Evolutionary conservation across 2,329 filamentous ascomycete genomes (phyloP).

Genomic region (Seiridium cupressi): DNA sequence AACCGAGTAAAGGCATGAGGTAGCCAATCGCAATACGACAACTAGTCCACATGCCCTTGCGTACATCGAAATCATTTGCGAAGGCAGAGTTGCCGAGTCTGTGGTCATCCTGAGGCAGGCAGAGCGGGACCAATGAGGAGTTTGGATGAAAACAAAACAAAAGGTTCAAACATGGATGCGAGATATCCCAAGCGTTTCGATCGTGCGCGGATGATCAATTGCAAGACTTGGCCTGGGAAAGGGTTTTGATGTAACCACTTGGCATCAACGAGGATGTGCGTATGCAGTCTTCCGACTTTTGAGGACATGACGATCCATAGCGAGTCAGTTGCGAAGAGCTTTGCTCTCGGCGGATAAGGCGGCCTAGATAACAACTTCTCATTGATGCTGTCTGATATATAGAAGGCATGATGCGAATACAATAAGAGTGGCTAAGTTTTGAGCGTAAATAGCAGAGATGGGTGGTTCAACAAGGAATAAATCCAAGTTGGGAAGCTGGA

Average conservation of each 20-base stretch:
- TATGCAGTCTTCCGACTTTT: neutral
- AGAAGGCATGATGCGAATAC: too few species aligned
- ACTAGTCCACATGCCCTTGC: neutral
- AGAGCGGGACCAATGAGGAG: neutral
- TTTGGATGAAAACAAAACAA: neutral
- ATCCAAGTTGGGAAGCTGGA: too few species aligned
- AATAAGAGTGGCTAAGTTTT: too few species aligned
- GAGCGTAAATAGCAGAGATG: too few species aligned
- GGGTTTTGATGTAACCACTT: neutral
- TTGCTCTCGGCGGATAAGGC: too few species aligned
- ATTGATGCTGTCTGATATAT: too few species aligned
- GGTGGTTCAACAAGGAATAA: too few species aligned
- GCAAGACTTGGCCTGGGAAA: neutral
- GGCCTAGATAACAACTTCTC: too few species aligned
- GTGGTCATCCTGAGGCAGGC: neutral
- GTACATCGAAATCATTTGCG: neutral
- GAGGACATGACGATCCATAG: neutral
- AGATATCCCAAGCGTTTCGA: neutral
- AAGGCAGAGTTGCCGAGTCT: neutral
- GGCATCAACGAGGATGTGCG: neutral
- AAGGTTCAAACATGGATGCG: neutral
- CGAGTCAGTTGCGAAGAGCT: too few species aligned
- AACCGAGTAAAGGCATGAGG: neutral
- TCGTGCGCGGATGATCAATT: neutral
- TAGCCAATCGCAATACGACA: conserved; percentile 2